Evolutionary conservation across 371 early-diverging fungal species (phyloP), one percentile per base, ranked within the genome.

Genomic region (Syncephalis fuscata): DNA sequence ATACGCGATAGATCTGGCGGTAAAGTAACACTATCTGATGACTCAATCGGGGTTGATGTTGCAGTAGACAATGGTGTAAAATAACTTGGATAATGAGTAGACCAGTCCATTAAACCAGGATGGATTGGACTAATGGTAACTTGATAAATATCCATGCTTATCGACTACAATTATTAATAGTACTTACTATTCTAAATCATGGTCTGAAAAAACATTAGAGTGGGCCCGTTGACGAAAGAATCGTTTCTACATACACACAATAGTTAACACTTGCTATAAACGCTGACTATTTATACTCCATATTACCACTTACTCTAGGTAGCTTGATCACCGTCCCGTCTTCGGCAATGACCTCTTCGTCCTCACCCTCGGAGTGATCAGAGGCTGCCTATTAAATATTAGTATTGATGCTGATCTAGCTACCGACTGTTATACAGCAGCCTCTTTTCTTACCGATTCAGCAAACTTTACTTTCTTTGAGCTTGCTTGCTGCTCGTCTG

Each of bases 211-310:
- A 7, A 94, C 89, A 61, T 98, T 98, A 51, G 92, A 88, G 67
- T 99, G 99, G 19, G 99, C 99, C 52, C 99, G 80, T 63, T 91
- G 95, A 48, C 97, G 73, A 59, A 81, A 94, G 60, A 73, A 82
- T 51, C 83, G 74, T 74, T 95, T 96, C 78, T 87, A 57, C 21
- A 21, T n/a, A n/a, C 4, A 32, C 4, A 11, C 4, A 11, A 32
- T 4, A 32, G 32, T 7, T 4, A 32, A 11, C 32, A 11, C 4
- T 32, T 32, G 11, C 4, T 32, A 32, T 11, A 32, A 32, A n/a
- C n/a, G n/a, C n/a, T n/a, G n/a, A n/a, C n/a, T n/a, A n/a, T n/a
- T n/a, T n/a, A n/a, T 32, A 32, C 11, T 32, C 4, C 7, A 32
- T 32, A n/a, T 32, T 32, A 32, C 4, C 32, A 32, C 32, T 4